These are phyloP conservation scores for Mortierella antarctica DNA, from an alignment of 192 early-diverging fungal genomes.

Conservation along the genomic window DNA sequence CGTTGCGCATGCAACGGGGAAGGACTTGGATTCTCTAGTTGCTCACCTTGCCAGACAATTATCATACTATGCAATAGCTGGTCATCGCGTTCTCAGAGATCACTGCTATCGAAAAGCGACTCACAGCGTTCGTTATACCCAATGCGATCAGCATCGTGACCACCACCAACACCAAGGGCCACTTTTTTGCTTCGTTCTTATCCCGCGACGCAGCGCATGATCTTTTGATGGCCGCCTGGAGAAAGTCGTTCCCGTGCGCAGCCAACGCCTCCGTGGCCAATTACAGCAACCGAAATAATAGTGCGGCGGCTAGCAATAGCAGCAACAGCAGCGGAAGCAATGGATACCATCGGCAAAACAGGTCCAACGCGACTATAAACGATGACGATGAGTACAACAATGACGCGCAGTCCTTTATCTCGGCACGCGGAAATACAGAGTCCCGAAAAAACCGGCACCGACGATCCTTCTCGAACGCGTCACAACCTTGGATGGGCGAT, in stretches of 20 bases:
- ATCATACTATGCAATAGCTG: constrained; percentile 40
- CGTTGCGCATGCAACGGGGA: neutral
- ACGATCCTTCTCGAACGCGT: constrained; percentile 37
- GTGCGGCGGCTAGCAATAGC: neutral
- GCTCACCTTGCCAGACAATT: too few relatives aligned
- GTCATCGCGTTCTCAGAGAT: constrained; percentile 83
- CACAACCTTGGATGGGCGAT: constrained; percentile 18
- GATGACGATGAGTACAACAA: constrained; percentile 31
- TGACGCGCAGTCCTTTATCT: constrained; percentile 33
- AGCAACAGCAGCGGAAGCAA: neutral
- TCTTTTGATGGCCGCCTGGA: constrained; percentile 76
- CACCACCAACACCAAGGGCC: constrained; percentile 53
- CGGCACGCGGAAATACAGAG: constrained; percentile 18
- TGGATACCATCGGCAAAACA: constrained; percentile 3
- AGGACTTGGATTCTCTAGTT: neutral
- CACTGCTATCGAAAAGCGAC: constrained; percentile 85
- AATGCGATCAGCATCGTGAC: constrained; percentile 91
- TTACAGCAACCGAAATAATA: neutral
- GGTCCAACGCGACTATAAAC: constrained; percentile 7
- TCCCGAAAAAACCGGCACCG: constrained; percentile 41
- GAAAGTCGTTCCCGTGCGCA: constrained; percentile 49
- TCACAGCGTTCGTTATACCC: constrained; percentile 87
- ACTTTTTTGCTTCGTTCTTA: constrained; percentile 89
- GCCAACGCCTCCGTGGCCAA: constrained; percentile 25
- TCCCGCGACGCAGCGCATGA: constrained; percentile 84